Percentiles rank a stretch among this genome's conserved stretches.
These are phyloP conservation scores for Paxillus rubicundulus DNA, from an alignment of 768 basidiomycete species.

Conservation along the genomic window DNA sequence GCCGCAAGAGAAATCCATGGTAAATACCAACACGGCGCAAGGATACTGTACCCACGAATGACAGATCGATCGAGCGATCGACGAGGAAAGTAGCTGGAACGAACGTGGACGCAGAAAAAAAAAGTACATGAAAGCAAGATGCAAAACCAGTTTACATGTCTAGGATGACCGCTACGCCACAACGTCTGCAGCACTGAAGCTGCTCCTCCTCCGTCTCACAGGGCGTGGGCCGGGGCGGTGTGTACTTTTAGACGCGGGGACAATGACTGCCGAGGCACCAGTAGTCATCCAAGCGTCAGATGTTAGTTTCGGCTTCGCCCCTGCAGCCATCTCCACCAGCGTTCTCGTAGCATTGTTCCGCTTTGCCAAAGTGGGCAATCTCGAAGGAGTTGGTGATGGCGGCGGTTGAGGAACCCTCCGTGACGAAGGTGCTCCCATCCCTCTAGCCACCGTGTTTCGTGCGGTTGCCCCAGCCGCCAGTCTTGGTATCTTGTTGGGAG, in stretches of 20 bases:
- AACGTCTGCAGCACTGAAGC: conserved; percentile 85
- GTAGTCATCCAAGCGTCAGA: conserved; percentile 77
- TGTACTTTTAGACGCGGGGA: conserved; percentile 62
- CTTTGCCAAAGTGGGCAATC: conserved; percentile 71
- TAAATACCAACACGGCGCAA: conserved; percentile 26
- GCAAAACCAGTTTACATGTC: conserved; percentile 4
- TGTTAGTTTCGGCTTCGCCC: conserved; percentile 34
- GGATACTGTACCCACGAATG: background rate
- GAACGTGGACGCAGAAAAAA: background rate
- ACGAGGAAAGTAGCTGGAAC: background rate
- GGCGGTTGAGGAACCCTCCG: conserved; percentile 43
- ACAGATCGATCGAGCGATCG: conserved; percentile 6
- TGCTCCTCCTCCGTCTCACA: conserved; percentile 75
- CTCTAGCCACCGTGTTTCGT: conserved; percentile 43
- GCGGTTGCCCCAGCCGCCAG: conserved; percentile 53
- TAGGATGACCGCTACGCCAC: conserved; percentile 50
- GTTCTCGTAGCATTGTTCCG: conserved; percentile 44
- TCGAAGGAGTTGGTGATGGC: conserved; percentile 71
- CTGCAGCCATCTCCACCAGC: conserved; percentile 49
- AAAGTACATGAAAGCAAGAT: conserved; percentile 15
- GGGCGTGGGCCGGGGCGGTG: conserved; percentile 73
- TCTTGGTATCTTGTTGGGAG: conserved; percentile 67
- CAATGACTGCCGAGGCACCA: conserved; percentile 64
- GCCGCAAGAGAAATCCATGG: conserved; percentile 22
- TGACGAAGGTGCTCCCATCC: conserved; percentile 29